phyloP scores from a whole-genome alignment of 768 basidiomycete genomes.

The Tylopilus balloui region DNA sequence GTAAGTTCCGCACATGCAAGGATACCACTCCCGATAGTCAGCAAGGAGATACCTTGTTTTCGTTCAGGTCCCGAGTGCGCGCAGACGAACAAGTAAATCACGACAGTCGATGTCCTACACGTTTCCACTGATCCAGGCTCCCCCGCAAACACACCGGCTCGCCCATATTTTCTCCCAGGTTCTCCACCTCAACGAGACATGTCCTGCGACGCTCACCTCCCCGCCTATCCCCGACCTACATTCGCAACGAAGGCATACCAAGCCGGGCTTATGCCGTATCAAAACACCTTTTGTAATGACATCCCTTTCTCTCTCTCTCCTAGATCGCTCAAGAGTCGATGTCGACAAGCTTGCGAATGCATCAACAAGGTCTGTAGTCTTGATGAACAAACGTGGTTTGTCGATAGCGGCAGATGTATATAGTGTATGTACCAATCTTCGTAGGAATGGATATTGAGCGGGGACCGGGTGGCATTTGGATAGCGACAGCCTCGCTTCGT shows the following conservation, averaged over 20 bases:
- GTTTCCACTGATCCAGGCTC: constrained; percentile 45
- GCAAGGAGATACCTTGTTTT: not conserved
- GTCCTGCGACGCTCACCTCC: constrained; percentile 27
- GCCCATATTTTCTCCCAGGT: constrained; percentile 64
- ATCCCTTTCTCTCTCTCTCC: constrained; percentile 45
- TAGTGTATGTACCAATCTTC: constrained; percentile 43
- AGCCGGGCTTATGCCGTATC: constrained; percentile 33
- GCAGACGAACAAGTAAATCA: not conserved
- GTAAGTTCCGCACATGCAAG: too few species aligned
- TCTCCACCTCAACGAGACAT: constrained; percentile 46
- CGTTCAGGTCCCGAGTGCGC: not conserved
- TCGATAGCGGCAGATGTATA: constrained; percentile 48
- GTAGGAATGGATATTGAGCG: constrained; percentile 41
- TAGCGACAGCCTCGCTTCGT: constrained; percentile 49
- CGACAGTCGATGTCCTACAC: constrained; percentile 4
- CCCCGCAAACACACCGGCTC: constrained; percentile 65
- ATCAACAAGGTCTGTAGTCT: constrained; percentile 66
- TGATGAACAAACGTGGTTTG: constrained; percentile 68
- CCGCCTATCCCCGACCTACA: constrained; percentile 47
- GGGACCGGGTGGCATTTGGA: constrained; percentile 56
- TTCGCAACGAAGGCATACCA: constrained; percentile 61
- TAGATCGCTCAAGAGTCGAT: constrained; percentile 33
- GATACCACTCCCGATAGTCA: too few species aligned
- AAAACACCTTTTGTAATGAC: constrained; percentile 61
- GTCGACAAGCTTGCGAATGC: constrained; percentile 45